These are phyloP conservation scores for Penicillium sclerotiorum DNA, from an alignment of 2,329 filamentous ascomycete genomes.

Conservation along the genomic window DNA sequence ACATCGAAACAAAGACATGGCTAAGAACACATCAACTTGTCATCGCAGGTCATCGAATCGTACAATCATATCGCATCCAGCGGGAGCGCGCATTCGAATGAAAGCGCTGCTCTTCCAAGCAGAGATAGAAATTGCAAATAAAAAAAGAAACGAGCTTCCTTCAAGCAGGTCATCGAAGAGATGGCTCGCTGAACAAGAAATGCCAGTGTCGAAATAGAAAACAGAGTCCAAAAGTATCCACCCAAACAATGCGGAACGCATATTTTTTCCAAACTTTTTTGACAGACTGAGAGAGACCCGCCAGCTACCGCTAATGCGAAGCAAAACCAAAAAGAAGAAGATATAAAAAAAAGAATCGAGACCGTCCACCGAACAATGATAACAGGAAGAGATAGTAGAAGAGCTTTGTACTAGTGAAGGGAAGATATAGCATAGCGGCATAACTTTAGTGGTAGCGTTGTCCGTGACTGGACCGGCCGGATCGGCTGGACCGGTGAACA, in stretches of 20 bases:
- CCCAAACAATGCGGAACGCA: slow-evolving; percentile 8
- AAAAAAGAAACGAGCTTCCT: slow-evolving; percentile 25
- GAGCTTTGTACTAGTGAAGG: slow-evolving; percentile 1
- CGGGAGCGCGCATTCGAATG: slow-evolving; percentile 1
- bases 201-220: slow-evolving; percentile 10
- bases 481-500: slow-evolving; percentile 42
- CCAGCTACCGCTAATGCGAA: slow-evolving; percentile 11
- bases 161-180: no score
- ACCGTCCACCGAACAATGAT: slow-evolving; percentile 7
- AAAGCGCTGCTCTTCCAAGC: slow-evolving; percentile 12
- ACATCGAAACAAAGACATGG: no score
- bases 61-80: slow-evolving; percentile 37
- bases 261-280: slow-evolving; percentile 25
- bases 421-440: not conserved
- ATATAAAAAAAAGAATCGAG: slow-evolving; percentile 11
- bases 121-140: slow-evolving; percentile 26
- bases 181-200: slow-evolving; percentile 16
- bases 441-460: slow-evolving; percentile 11
- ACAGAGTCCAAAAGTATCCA: slow-evolving; percentile 15
- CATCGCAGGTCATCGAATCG: slow-evolving; percentile 39
- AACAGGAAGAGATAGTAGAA: slow-evolving; percentile 1
- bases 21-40: slow-evolving; percentile 19
- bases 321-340: slow-evolving; percentile 4
- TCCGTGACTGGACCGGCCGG: slow-evolving; percentile 33
- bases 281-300: slow-evolving; percentile 13